Evolutionary conservation across 192 early-diverging fungal species (phyloP).

Genomic region (Backusella luteola): DNA sequence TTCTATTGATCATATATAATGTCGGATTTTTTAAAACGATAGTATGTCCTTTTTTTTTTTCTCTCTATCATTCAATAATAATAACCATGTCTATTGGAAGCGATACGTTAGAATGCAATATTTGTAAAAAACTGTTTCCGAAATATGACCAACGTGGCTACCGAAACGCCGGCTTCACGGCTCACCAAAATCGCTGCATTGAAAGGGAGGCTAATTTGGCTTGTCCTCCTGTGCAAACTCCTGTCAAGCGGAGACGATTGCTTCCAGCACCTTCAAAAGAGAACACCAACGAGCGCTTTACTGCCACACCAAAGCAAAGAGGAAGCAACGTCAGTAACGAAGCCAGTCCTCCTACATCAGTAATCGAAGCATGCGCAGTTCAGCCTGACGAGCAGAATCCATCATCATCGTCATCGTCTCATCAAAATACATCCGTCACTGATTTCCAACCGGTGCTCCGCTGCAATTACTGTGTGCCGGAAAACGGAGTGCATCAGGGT

Average conservation of each 20-base stretch:
- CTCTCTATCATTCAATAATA: background rate
- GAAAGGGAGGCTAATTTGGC: background rate
- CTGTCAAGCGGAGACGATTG: background rate
- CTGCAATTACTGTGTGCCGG: slow-evolving; percentile 9
- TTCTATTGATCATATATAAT: slow-evolving; percentile 2
- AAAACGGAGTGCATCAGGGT: slow-evolving; percentile 1
- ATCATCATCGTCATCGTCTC: background rate
- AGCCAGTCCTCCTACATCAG: background rate
- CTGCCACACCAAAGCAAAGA: background rate
- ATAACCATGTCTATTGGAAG: background rate
- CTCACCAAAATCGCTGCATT: slow-evolving; percentile 25
- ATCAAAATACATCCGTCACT: background rate
- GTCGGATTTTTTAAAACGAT: background rate
- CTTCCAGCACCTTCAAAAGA: background rate
- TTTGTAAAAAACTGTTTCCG: slow-evolving; percentile 21
- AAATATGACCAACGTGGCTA: slow-evolving; percentile 29
- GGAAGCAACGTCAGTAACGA: background rate
- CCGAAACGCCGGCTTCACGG: slow-evolving; percentile 22
- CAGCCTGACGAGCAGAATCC: background rate
- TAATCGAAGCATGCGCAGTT: background rate
- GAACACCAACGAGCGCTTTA: no score
- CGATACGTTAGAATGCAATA: background rate
- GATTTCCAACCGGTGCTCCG: background rate
- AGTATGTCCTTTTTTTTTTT: background rate
- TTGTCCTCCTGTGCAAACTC: background rate